phyloP scores from a whole-genome alignment of 1,139 yeast genomes.

The Debaryomyces sp. region DNA sequence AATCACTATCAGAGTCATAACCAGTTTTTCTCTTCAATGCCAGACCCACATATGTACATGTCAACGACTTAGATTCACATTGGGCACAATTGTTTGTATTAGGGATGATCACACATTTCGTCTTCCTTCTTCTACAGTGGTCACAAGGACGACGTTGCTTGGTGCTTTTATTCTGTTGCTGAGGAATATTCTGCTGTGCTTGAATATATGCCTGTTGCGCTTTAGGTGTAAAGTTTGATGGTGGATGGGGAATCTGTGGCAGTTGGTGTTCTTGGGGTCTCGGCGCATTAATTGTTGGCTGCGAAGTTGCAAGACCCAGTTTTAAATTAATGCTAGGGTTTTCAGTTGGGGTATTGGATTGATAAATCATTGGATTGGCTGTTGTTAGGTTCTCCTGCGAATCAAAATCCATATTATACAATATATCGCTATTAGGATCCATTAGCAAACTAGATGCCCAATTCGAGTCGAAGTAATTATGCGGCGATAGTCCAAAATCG shows the following conservation, averaged over 20 bases:
- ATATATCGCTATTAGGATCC: conserved; percentile 41
- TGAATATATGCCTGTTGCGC: background rate
- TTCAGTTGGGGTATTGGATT: background rate
- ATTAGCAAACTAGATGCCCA: conserved; percentile 45
- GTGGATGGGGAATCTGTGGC: conserved; percentile 6
- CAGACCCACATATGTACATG: conserved; percentile 55
- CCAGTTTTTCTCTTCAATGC: conserved; percentile 34
- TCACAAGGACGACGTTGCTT: conserved; percentile 60
- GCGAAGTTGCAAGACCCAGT: conserved; percentile 3
- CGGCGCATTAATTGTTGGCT: conserved; percentile 8
- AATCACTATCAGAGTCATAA: conserved; percentile 21
- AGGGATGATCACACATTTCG: conserved; percentile 64
- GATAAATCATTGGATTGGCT: conserved; percentile 2
- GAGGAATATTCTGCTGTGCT: conserved; percentile 11
- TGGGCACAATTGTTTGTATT: conserved; percentile 62
- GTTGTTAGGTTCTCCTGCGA: conserved; percentile 6
- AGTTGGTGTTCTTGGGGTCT: conserved; percentile 3
- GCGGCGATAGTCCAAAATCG: conserved; percentile 27
- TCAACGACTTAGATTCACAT: conserved; percentile 68
- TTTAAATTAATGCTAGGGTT: background rate
- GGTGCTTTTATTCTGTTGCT: conserved; percentile 13
- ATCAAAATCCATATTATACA: conserved; percentile 32
- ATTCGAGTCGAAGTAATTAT: conserved; percentile 45
- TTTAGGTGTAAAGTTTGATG: conserved; percentile 11
- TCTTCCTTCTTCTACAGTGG: conserved; percentile 67